A percentile compares a stretch with the other conserved stretches of the same genome.
phyloP scores from a whole-genome alignment of 169 alveolate genomes.

The Plasmodium knowlesi region DNA sequence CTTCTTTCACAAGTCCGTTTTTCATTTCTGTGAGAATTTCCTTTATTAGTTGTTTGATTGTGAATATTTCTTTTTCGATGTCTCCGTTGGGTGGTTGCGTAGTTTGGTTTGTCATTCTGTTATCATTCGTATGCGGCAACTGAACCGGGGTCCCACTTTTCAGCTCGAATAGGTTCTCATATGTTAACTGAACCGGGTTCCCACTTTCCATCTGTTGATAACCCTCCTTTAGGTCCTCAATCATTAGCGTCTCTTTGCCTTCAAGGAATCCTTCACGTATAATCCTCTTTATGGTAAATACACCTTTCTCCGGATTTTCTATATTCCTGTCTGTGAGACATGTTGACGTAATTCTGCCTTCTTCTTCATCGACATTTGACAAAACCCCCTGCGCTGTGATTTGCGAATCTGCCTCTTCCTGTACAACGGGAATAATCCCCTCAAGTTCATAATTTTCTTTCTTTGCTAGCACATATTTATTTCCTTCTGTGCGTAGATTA shows the following conservation, averaged over 20 bases:
- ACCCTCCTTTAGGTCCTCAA: neutral
- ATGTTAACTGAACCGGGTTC: neutral
- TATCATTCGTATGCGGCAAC: neutral
- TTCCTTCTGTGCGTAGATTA: neutral
- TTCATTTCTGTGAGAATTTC: slow-evolving; percentile 26
- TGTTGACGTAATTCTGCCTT: neutral
- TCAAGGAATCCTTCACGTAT: neutral
- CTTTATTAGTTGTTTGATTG: slow-evolving; percentile 21
- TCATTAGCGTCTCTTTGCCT: neutral
- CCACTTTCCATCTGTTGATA: neutral
- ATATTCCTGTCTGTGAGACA: neutral
- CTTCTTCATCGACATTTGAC: neutral
- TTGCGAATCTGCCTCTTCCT: neutral
- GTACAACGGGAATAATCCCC: neutral
- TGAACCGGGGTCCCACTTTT: neutral
- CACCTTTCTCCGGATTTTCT: neutral
- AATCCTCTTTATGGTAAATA: neutral
- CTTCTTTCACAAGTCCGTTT: slow-evolving; percentile 9
- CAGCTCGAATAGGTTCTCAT: neutral
- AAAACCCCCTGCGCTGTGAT: neutral
- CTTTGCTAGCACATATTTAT: neutral
- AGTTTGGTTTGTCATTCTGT: neutral
- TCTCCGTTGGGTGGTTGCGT: neutral
- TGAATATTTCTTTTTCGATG: slow-evolving; percentile 29
- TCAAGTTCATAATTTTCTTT: neutral